Base-by-base conservation (phyloP, 768 basidiomycete species). In the Suillus alpinus region DNA sequence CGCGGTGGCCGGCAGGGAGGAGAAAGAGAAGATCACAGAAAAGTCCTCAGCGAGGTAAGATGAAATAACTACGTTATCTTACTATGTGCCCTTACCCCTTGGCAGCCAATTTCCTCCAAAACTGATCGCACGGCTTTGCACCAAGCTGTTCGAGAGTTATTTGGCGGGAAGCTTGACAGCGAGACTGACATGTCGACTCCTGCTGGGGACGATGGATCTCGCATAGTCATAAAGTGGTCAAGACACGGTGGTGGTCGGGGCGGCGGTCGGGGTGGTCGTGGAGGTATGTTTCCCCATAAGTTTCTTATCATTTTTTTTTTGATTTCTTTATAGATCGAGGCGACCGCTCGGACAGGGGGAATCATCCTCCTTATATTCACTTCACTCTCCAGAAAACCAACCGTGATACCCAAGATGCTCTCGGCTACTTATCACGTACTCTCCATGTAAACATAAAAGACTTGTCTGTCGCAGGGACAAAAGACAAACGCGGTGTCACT, bases 341-440 rank as follows among this genome's bases (percentile, higher is more conserved):
- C 23, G 79, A 79, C 57, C 81, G 82, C 44, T 68, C 77, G 29
- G 78, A 83, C 49, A 83, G 89, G 46, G 87, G 87, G 26, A 83
- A 80, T 26, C 90, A 85, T 65, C 91, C 91, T 60, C 91, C 89
- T 0, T 99, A 91, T 70, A 94, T 98, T 64, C 95, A 98, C 70
- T 97, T 98, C 73, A 97, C 93, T 1, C 77, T 99, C 37, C 95
- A 96, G 71, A 99, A 99, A 76, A 92, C 95, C 23, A 99, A 99
- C 71, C 88, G 97, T 47, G 97, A 99, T 69, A 97, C 94, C 3
- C 95, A 97, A 69, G 97, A 98, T 69, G 94, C 93, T 2, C 84
- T 99, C 23, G 81, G 85, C 1, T 81, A 95, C 67, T 76, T 99
- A 36, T 80, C 92, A 18, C 87, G 94, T 14, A 80, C 83, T 34